Conservation (phyloP, 2,329 filamentous ascomycete genomes). For the Xylariaceae sp. region DNA sequence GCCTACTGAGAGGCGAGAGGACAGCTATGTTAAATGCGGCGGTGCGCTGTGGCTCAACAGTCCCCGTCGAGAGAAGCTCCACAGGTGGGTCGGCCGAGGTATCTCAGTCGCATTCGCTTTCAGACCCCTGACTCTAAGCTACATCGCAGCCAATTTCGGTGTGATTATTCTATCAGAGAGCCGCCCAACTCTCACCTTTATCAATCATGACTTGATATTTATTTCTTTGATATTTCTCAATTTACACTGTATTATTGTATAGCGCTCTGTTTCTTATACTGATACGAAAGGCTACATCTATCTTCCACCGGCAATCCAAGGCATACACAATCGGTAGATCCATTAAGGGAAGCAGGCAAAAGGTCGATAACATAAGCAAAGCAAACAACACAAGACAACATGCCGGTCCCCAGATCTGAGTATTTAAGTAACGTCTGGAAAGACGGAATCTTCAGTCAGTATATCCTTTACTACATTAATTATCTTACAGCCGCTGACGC, state of each 20-base stretch:
- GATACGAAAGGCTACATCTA: too few relatives aligned
- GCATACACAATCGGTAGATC: constrained; percentile 7
- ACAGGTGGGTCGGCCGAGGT: constrained; percentile 24
- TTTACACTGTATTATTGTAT: too few relatives aligned
- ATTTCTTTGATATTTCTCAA: neutral
- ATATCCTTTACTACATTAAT: neutral
- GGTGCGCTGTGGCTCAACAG: too few relatives aligned
- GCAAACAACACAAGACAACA: constrained; percentile 45
- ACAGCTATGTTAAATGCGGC: too few relatives aligned
- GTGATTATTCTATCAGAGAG: too few relatives aligned
- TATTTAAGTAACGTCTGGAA: constrained; percentile 86
- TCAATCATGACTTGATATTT: too few relatives aligned
- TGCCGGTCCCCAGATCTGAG: constrained; percentile 73
- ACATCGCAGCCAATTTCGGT: neutral
- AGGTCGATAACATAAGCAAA: neutral
- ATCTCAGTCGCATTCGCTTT: constrained; percentile 12
- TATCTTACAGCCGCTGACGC: constrained; percentile 12
- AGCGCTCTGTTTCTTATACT: too few relatives aligned
- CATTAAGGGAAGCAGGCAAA: too few relatives aligned
- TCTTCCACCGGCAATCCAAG: too few relatives aligned
- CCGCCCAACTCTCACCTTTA: too few relatives aligned
- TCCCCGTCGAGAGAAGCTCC: constrained; percentile 2
- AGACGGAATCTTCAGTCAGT: constrained; percentile 82
- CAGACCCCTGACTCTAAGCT: neutral
- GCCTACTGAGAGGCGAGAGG: too few relatives aligned